Percentiles rank a stretch among this genome's conserved stretches.
Evolutionary conservation across 495 filamentous ascomycete species (phyloP).

Genomic region (Parathielavia hyrcaniae): DNA sequence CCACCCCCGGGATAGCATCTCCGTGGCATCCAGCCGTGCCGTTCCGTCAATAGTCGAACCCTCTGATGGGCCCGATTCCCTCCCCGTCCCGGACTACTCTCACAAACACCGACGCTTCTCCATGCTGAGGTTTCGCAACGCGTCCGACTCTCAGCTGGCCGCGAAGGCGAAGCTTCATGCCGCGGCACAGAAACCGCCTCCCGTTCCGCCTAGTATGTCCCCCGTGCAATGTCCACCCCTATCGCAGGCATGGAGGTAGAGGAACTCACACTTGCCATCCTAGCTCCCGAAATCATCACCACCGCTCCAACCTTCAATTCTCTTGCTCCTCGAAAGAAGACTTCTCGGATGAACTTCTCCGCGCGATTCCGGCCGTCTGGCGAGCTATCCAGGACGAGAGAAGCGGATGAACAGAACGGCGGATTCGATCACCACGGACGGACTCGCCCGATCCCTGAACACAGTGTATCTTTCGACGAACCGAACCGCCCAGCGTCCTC

Average conservation of each 20-base stretch:
- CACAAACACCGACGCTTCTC: slow-evolving; percentile 68
- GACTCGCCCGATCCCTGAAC: slow-evolving; percentile 37
- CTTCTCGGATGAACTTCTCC: slow-evolving; percentile 45
- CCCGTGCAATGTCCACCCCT: slow-evolving; percentile 4
- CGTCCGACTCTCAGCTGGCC: slow-evolving; percentile 86
- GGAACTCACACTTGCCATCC: slow-evolving; percentile 22
- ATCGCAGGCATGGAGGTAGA: neutral
- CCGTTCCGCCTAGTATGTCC: slow-evolving; percentile 63
- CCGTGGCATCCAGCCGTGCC: slow-evolving; percentile 21
- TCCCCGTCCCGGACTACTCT: slow-evolving; percentile 43
- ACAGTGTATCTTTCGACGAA: slow-evolving; percentile 59
- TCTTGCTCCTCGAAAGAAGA: slow-evolving; percentile 44
- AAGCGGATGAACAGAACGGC: slow-evolving; percentile 26
- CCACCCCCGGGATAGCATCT: slow-evolving; percentile 20
- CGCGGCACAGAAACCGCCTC: slow-evolving; percentile 53
- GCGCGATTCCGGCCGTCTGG: slow-evolving; percentile 40
- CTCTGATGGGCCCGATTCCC: slow-evolving; percentile 32
- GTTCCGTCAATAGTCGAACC: slow-evolving; percentile 30
- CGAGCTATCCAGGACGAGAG: slow-evolving; percentile 37
- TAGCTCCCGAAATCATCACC: slow-evolving; percentile 86
- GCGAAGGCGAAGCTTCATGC: slow-evolving; percentile 68
- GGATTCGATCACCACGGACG: slow-evolving; percentile 30
- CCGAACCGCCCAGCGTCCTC: slow-evolving; percentile 54
- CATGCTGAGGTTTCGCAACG: slow-evolving; percentile 85
- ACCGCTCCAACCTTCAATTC: slow-evolving; percentile 78